Conservation (phyloP, 1,139 yeast genomes). For the Sugiyamaella grinbergsii region DNA sequence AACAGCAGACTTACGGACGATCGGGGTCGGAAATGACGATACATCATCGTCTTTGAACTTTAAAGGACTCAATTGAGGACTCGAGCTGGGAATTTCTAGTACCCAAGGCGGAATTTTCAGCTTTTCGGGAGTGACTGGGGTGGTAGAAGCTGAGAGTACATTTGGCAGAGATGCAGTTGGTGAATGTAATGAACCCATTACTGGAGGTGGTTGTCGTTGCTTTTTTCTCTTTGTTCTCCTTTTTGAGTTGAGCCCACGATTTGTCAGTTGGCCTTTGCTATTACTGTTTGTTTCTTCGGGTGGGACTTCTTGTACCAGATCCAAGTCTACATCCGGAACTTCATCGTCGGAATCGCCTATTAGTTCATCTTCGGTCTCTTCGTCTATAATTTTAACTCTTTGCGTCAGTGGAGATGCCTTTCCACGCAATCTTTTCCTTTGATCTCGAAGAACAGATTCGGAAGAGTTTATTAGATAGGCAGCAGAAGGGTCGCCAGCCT, state of each 20-base stretch:
- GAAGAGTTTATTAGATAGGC: conserved; percentile 1
- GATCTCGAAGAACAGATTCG: conserved; percentile 6
- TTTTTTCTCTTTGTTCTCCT: background rate
- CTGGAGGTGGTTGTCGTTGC: background rate
- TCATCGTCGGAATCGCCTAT: background rate
- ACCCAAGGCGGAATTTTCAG: conserved; percentile 15
- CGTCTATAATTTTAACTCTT: conserved; percentile 1
- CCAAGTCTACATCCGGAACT: background rate
- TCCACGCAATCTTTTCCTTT: conserved; percentile 2
- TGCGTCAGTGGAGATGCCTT: conserved; percentile 11
- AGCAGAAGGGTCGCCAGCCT: background rate
- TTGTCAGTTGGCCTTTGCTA: background rate
- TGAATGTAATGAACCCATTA: background rate
- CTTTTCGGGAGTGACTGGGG: conserved; percentile 13
- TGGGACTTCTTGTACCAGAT: no score
- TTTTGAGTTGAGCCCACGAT: background rate
- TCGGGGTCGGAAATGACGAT: conserved; percentile 3
- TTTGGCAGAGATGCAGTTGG: background rate
- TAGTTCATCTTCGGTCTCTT: background rate
- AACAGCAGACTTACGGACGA: background rate
- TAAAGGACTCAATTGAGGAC: conserved; percentile 18
- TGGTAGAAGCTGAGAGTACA: background rate
- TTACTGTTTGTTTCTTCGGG: no score
- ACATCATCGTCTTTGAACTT: conserved; percentile 1
- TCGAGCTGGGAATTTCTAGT: conserved; percentile 20